phyloP scores from a whole-genome alignment of 2,329 filamentous ascomycete genomes.

The Monascus ruber region DNA sequence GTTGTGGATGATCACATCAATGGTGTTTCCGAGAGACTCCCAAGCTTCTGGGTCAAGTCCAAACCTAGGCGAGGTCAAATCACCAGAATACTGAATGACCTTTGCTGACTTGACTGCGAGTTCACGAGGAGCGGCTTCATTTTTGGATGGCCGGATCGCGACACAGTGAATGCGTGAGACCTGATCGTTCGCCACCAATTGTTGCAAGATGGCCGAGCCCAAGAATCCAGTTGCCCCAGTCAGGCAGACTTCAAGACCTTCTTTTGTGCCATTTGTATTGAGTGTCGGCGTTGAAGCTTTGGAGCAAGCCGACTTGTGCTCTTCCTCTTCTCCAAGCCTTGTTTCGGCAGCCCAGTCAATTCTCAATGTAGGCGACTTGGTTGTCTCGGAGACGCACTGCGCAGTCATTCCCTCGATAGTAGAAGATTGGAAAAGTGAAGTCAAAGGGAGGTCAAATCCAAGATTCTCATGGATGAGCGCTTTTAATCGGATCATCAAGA shows the following conservation, averaged over 20 bases:
- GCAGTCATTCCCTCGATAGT: slow-evolving; percentile 32
- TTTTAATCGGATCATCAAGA: slow-evolving; percentile 23
- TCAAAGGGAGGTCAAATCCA: slow-evolving; percentile 18
- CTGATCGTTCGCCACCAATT: too few relatives aligned
- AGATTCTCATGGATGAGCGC: slow-evolving; percentile 22
- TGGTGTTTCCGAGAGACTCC: slow-evolving; percentile 15
- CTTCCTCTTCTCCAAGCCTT: background rate
- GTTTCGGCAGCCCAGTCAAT: slow-evolving; percentile 35
- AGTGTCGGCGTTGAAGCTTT: background rate
- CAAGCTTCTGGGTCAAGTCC: slow-evolving; percentile 26
- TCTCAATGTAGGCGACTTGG: background rate
- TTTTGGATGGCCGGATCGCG: slow-evolving; percentile 15
- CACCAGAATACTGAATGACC: slow-evolving; percentile 25
- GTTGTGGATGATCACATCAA: slow-evolving; percentile 43
- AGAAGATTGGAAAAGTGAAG: slow-evolving; percentile 27
- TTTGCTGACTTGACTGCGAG: slow-evolving; percentile 14
- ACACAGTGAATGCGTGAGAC: slow-evolving; percentile 35
- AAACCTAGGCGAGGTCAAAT: slow-evolving; percentile 24
- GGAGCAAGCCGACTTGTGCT: too few relatives aligned
- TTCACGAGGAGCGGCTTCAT: slow-evolving; percentile 1
- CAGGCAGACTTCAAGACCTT: slow-evolving; percentile 9
- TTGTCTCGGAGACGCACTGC: slow-evolving; percentile 11
- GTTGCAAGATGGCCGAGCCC: background rate
- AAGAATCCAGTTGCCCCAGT: slow-evolving; percentile 29
- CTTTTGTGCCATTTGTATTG: slow-evolving; percentile 15